phyloP scores from a whole-genome alignment of 306 rosid genomes.

The Delonix regia region DNA sequence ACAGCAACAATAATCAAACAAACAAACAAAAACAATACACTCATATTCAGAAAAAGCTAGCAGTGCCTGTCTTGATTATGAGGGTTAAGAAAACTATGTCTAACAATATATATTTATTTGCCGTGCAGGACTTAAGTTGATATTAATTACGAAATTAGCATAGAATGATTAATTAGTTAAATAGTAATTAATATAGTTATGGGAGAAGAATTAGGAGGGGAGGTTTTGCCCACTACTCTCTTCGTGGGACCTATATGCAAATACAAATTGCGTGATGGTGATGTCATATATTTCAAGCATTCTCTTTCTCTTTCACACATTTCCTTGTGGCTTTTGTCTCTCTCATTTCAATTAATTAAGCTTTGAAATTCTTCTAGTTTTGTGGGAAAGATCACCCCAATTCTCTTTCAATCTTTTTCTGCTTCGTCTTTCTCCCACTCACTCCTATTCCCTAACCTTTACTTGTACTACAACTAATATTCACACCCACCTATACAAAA shows the following conservation, averaged over 20 bases:
- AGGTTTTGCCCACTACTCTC: background rate
- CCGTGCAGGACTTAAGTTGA: slow-evolving; percentile 50
- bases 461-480: slow-evolving; percentile 19
- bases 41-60: slow-evolving; percentile 4
- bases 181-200: background rate
- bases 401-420: slow-evolving; percentile 38
- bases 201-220: background rate
- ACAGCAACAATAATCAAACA: slow-evolving; percentile 42
- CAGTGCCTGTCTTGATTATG: slow-evolving; percentile 37
- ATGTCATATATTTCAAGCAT: background rate
- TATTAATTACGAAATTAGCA: background rate
- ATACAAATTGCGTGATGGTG: background rate
- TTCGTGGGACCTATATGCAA: background rate
- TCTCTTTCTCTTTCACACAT: slow-evolving; percentile 50
- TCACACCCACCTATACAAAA: background rate
- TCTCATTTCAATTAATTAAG: slow-evolving; percentile 44
- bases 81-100: slow-evolving; percentile 63
- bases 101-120: slow-evolving; percentile 30
- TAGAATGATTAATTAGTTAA: no score
- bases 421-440: slow-evolving; percentile 22
- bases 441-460: slow-evolving; percentile 26
- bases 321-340: slow-evolving; percentile 11
- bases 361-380: slow-evolving; percentile 58
- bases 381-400: slow-evolving; percentile 60
- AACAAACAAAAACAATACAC: slow-evolving; percentile 40